phyloP scores from a whole-genome alignment of 1,284 basidiomycete species.

The Trichosporon asahii region DNA sequence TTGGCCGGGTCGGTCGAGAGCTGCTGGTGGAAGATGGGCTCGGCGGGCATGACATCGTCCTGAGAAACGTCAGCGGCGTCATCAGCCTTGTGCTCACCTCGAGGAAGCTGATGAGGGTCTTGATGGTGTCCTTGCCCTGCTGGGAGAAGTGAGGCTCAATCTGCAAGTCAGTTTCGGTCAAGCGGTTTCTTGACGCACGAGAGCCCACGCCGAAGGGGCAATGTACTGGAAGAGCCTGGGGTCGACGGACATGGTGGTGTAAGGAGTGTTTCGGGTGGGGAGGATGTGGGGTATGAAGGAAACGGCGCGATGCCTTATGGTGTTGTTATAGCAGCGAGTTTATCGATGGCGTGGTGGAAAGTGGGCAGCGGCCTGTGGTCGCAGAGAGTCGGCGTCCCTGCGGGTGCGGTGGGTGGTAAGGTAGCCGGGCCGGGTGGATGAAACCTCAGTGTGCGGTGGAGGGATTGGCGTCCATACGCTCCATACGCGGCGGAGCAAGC shows the following conservation, averaged over 20 bases:
- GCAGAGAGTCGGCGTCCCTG: too few relatives aligned
- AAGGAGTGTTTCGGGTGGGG: background rate
- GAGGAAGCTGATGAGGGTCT: conserved; percentile 78
- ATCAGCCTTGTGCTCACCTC: conserved; percentile 60
- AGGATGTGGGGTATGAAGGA: background rate
- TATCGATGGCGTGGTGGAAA: background rate
- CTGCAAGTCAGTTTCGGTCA: conserved; percentile 51
- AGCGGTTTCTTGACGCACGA: conserved; percentile 21
- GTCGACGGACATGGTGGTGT: conserved; percentile 23
- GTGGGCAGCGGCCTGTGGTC: background rate
- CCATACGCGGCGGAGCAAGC: background rate
- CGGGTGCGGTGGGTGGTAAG: background rate
- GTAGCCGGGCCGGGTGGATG: background rate
- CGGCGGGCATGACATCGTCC: conserved; percentile 83
- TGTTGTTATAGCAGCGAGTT: background rate
- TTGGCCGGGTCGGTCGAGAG: conserved; percentile 68
- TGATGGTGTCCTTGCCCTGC: conserved; percentile 78
- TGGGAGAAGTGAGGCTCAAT: conserved; percentile 87
- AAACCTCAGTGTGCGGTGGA: background rate
- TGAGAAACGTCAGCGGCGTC: conserved; percentile 45
- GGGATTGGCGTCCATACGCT: background rate
- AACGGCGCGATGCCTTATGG: background rate
- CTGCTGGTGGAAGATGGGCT: conserved; percentile 74
- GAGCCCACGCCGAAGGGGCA: conserved; percentile 29
- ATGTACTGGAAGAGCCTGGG: conserved; percentile 28